Percentiles rank a stretch among this genome's conserved stretches.
Evolutionary conservation across 495 filamentous ascomycete genomes (phyloP).

Genomic region (Darksidea phi): DNA sequence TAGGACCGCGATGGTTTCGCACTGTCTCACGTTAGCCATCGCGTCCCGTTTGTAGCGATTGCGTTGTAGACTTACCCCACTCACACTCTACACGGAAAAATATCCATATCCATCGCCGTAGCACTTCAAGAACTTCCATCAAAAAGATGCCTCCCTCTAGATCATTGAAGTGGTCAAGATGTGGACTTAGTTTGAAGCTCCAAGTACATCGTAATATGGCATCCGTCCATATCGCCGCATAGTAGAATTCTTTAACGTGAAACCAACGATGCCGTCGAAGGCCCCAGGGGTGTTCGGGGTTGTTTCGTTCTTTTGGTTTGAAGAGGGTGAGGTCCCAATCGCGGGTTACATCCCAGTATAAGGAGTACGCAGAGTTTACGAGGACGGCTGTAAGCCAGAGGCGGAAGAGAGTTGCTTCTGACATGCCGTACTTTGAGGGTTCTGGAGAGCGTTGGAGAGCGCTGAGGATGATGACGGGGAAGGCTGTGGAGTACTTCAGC

Average conservation of each 20-base stretch:
- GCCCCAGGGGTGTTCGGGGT: conserved; percentile 69
- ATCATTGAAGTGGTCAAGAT: conserved; percentile 77
- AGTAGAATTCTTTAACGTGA: conserved; percentile 69
- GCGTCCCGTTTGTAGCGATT: not conserved
- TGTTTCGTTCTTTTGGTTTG: conserved; percentile 46
- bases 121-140: conserved; percentile 82
- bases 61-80: conserved; percentile 58
- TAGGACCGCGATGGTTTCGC: conserved; percentile 54
- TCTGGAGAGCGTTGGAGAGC: conserved; percentile 70
- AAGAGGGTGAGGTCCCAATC: conserved; percentile 97
- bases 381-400: conserved; percentile 62
- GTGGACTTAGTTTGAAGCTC: conserved; percentile 77
- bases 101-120: conserved; percentile 92
- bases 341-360: conserved; percentile 96
- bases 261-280: conserved; percentile 72
- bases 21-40: conserved; percentile 45
- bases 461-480: conserved; percentile 81
- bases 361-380: conserved; percentile 84
- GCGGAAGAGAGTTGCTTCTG: conserved; percentile 56
- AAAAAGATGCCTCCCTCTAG: conserved; percentile 82
- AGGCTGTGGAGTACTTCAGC: conserved; percentile 84
- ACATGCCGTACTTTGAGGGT: conserved; percentile 54
- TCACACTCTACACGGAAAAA: conserved; percentile 94
- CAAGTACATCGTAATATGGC: conserved; percentile 83
- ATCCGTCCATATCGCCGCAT: conserved; percentile 75